phyloP scores from a whole-genome alignment of 371 early-diverging fungal species.

The Rhizopus stolonifer region DNA sequence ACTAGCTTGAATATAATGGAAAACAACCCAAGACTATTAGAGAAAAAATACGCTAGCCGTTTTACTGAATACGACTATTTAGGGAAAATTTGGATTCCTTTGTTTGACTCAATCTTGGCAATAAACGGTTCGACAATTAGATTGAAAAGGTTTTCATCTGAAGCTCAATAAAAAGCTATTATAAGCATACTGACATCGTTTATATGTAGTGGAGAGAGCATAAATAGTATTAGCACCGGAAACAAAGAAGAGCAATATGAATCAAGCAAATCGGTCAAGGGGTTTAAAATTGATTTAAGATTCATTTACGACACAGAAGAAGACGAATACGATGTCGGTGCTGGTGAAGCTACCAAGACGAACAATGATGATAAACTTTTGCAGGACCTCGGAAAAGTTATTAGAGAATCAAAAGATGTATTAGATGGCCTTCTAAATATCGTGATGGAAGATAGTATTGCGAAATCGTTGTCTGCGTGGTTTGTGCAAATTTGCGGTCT shows the following conservation, averaged over 20 bases:
- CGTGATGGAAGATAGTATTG: constrained; percentile 8
- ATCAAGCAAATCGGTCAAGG: background rate
- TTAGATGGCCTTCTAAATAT: constrained; percentile 11
- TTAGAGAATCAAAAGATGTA: constrained; percentile 16
- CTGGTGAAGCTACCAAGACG: constrained; percentile 19
- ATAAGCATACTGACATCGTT: background rate
- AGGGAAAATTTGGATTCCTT: background rate
- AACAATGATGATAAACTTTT: constrained; percentile 8
- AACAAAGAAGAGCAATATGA: constrained; percentile 9
- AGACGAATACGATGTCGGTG: constrained; percentile 18
- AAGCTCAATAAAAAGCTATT: background rate
- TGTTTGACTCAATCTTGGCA: constrained; percentile 2
- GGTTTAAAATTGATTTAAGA: constrained; percentile 19
- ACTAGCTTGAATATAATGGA: constrained; percentile 3
- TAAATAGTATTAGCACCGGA: constrained; percentile 2
- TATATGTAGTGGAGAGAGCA: constrained; percentile 12
- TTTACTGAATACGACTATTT: constrained; percentile 6
- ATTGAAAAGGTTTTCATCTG: constrained; percentile 7
- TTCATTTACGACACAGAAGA: constrained; percentile 15
- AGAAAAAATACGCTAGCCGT: background rate
- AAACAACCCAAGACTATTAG: background rate
- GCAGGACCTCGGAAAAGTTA: constrained; percentile 8
- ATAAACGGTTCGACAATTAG: constrained; percentile 5
- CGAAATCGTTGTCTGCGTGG: constrained; percentile 8
- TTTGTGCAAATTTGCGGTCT: constrained; percentile 12